Evolutionary conservation across 441 rosid species (phyloP).

Genomic region (Erysimum pusillum): DNA sequence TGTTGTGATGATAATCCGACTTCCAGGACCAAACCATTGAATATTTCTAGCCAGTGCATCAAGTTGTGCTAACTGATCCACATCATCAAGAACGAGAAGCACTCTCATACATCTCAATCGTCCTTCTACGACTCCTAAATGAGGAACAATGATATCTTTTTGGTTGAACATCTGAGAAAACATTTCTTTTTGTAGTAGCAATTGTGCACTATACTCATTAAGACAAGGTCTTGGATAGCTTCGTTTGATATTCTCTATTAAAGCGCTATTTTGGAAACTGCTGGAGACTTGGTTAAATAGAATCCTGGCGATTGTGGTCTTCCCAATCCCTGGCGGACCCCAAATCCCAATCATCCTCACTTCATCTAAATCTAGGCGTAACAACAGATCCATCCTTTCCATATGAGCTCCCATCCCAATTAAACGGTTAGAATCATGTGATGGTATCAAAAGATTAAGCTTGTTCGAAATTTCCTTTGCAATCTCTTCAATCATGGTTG

Average conservation of each 20-base stretch:
- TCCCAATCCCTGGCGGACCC: not conserved
- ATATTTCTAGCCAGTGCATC: not conserved
- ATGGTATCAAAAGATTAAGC: not conserved
- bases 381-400: not conserved
- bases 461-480: not conserved
- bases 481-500: not conserved
- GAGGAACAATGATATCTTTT: not conserved
- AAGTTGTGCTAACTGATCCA: not conserved
- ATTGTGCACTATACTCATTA: not conserved
- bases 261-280: not conserved
- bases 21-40: not conserved
- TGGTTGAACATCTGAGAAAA: not conserved
- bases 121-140: not conserved
- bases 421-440: not conserved
- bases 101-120: not conserved
- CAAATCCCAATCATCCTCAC: not conserved
- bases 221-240: not conserved
- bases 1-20: not conserved
- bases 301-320: not conserved
- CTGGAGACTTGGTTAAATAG: not conserved
- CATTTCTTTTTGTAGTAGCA: not conserved
- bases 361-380: not conserved
- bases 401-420: not conserved
- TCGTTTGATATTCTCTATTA: not conserved
- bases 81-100: not conserved